Percentiles rank a stretch among this genome's conserved stretches.
These are phyloP conservation scores for Pseudonectria foliicola DNA, from an alignment of 2,329 filamentous ascomycete species.

Conservation along the genomic window DNA sequence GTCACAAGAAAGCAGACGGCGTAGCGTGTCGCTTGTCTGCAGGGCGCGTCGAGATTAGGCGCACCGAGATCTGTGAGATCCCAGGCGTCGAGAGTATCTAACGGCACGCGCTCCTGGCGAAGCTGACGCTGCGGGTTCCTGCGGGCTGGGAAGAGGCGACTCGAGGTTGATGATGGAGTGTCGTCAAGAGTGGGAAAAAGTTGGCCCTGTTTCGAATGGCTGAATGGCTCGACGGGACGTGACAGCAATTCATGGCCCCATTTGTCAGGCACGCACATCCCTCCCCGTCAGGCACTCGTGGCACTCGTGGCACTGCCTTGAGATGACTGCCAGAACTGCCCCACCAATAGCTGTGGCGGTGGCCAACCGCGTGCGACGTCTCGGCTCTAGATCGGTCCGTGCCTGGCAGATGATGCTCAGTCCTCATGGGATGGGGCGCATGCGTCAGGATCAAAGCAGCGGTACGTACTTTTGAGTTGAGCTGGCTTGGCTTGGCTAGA, in stretches of 20 bases:
- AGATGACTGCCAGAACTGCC: too few species aligned
- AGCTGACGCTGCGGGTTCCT: slow-evolving; percentile 17
- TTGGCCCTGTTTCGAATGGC: slow-evolving; percentile 17
- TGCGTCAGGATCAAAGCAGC: too few species aligned
- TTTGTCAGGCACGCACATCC: slow-evolving; percentile 26
- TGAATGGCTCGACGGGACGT: slow-evolving; percentile 8
- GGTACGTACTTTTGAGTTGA: too few species aligned
- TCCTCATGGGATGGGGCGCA: too few species aligned
- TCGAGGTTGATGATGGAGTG: slow-evolving; percentile 23
- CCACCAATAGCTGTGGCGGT: too few species aligned
- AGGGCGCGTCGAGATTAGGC: slow-evolving; percentile 8
- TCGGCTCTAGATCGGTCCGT: too few species aligned
- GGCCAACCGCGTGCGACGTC: too few species aligned
- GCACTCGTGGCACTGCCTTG: too few species aligned
- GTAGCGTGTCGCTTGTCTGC: slow-evolving; percentile 4
- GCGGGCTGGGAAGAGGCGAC: slow-evolving; percentile 20
- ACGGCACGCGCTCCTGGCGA: slow-evolving; percentile 10
- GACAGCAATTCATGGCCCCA: slow-evolving; percentile 19
- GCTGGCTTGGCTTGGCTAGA: too few species aligned
- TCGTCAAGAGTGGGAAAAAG: slow-evolving; percentile 26
- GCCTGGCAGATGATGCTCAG: too few species aligned
- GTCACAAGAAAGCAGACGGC: slow-evolving; percentile 8
- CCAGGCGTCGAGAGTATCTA: slow-evolving; percentile 15
- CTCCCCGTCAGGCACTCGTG: slow-evolving; percentile 7
- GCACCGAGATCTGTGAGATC: slow-evolving; percentile 9